These are phyloP conservation scores for Apiospora marii DNA, from an alignment of 2,329 filamentous ascomycete genomes.

Conservation along the genomic window DNA sequence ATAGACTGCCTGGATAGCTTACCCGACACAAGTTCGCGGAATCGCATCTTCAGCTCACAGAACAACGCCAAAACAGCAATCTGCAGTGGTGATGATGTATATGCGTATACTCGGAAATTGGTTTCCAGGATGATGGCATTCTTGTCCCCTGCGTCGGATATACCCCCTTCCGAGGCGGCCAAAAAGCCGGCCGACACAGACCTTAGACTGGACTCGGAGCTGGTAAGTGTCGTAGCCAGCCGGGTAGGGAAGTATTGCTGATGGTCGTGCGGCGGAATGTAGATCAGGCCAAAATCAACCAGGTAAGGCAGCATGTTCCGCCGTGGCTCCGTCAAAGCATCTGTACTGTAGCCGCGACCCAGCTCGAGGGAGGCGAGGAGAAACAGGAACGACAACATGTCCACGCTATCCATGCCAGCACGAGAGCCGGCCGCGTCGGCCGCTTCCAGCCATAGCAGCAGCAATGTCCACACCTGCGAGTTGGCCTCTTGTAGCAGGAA, in stretches of 20 bases:
- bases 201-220: conserved; percentile 61
- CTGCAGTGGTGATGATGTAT: conserved; percentile 91
- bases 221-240: conserved; percentile 89
- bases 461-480: conserved; percentile 94
- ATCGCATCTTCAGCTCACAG: conserved; percentile 85
- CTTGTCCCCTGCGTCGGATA: conserved; percentile 56
- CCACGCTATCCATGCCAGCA: conserved; percentile 72
- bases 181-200: conserved; percentile 73
- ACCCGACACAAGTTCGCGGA: conserved; percentile 92
- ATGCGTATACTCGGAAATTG: conserved; percentile 97
- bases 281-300: conserved; percentile 91
- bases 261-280: conserved; percentile 66
- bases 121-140: conserved; percentile 97
- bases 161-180: conserved; percentile 60
- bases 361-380: conserved; percentile 93
- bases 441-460: conserved; percentile 92
- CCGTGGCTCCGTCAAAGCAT: conserved; percentile 81
- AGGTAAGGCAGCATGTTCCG: conserved; percentile 90
- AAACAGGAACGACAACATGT: conserved; percentile 96
- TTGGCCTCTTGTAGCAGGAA: conserved; percentile 96
- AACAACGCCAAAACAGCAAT: conserved; percentile 95
- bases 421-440: conserved; percentile 63
- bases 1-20: conserved; percentile 90
- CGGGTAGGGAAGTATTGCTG: conserved; percentile 87
- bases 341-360: conserved; percentile 88